Base-by-base conservation (phyloP, 192 early-diverging fungal genomes). In the Obelidium mucronatum region DNA sequence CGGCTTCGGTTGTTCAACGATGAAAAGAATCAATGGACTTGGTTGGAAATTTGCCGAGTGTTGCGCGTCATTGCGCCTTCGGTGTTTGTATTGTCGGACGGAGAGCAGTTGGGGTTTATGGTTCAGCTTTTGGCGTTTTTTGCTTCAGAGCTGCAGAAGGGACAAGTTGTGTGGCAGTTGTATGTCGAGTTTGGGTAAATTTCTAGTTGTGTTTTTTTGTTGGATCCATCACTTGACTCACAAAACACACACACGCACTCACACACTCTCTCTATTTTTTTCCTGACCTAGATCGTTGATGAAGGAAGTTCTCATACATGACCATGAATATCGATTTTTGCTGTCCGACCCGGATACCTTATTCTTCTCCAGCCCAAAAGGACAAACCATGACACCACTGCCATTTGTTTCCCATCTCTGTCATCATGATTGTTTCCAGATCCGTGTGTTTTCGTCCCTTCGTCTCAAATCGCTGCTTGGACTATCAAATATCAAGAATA, bases 1-100 rank as follows among this genome's bases (percentile, higher is more conserved):
- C 22, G 48, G 8, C 48, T 51, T 51, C 11, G 48, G 2, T 33
- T 13, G 6, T 73, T 59, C 30, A 13, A 11, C 17, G 31, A 39
- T 30, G 60, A 74, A 63, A 74, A 74, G 59, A 63, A 62, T 63
- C 39, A 33, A 1, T 74, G 72, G 72, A 44, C 40, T 15, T 74
- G 72, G 72, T 15, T 63, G 26, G 31, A 19, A 6, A 42, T 74
- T 39, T 28, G 60, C 4, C 34, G 33, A 6, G 4, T 39, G 22
- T 28, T 74, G 59, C 17, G 35, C 26, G 11, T 11, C 5, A 11
- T 40, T 48, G 28, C 35, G 2, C 13, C 17, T 5, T 30, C 30
- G 24, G 62, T 58, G 13, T 44, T 74, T 11, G 28, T 28, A 3
- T 30, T 44, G 28, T 17, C 15, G 31, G 39, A 74, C 39, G 13